phyloP scores from a whole-genome alignment of 1,284 basidiomycete genomes.

The Agroathelia rolfsii region DNA sequence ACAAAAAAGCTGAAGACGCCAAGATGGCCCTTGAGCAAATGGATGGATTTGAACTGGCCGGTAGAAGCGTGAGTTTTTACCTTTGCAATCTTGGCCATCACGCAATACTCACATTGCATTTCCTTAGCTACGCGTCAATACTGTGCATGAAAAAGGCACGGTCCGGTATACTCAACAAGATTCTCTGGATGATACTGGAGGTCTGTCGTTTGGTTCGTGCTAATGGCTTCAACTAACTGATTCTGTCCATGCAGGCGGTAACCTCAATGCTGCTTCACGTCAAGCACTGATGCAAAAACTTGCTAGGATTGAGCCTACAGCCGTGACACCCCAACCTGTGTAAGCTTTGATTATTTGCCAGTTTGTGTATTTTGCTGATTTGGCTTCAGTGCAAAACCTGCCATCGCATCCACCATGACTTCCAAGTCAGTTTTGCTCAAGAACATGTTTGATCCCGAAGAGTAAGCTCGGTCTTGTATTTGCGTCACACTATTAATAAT shows the following conservation, averaged over 20 bases:
- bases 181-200: constrained; percentile 75
- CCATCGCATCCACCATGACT: constrained; percentile 70
- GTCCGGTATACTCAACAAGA: constrained; percentile 67
- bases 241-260: constrained; percentile 49
- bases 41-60: constrained; percentile 97
- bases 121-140: constrained; percentile 74
- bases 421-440: constrained; percentile 80
- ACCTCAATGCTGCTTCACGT: constrained; percentile 90
- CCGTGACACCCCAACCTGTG: constrained; percentile 47
- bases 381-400: constrained; percentile 45
- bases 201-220: constrained; percentile 33
- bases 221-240: constrained; percentile 5
- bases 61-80: constrained; percentile 60
- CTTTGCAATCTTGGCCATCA: constrained; percentile 4
- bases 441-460: constrained; percentile 96
- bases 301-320: constrained; percentile 75
- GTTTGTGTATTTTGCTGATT: constrained; percentile 10
- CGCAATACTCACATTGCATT: constrained; percentile 10
- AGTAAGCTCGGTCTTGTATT: no score
- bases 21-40: constrained; percentile 96
- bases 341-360: constrained; percentile 24
- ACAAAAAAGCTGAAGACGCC: constrained; percentile 83
- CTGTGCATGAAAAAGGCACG: constrained; percentile 82
- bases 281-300: constrained; percentile 99
- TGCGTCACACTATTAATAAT: no score